phyloP scores from a whole-genome alignment of 1,284 basidiomycete genomes.

The Ustilago trichophora region DNA sequence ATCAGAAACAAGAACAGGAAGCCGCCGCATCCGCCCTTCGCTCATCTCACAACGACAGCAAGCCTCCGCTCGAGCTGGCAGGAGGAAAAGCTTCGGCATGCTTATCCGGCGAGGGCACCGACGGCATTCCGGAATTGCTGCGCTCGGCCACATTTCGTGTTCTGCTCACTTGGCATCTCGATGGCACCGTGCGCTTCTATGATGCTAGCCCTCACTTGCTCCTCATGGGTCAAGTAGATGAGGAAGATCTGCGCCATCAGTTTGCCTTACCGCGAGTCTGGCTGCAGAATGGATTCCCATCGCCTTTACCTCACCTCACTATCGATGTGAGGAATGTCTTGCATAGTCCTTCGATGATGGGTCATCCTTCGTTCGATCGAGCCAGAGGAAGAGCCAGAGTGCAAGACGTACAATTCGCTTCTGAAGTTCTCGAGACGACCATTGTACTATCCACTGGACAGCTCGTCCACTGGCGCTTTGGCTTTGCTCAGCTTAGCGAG shows the following conservation, averaged over 20 bases:
- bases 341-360: slow-evolving; percentile 29
- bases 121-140: slow-evolving; percentile 28
- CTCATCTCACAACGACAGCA: slow-evolving; percentile 21
- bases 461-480: slow-evolving; percentile 47
- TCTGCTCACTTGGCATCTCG: slow-evolving; percentile 62
- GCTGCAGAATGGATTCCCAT: slow-evolving; percentile 53
- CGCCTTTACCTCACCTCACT: slow-evolving; percentile 59
- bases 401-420: slow-evolving; percentile 41
- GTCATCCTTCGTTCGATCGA: slow-evolving; percentile 49
- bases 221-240: slow-evolving; percentile 46
- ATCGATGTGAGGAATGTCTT: slow-evolving; percentile 39
- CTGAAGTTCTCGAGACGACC: slow-evolving; percentile 55
- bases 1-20: slow-evolving; percentile 38
- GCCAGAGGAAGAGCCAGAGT: slow-evolving; percentile 32
- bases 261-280: slow-evolving; percentile 14
- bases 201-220: slow-evolving; percentile 61
- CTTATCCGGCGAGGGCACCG: slow-evolving; percentile 24
- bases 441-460: slow-evolving; percentile 52
- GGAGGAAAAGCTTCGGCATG: slow-evolving; percentile 50
- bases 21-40: slow-evolving; percentile 17
- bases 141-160: slow-evolving; percentile 40
- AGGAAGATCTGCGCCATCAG: slow-evolving; percentile 23
- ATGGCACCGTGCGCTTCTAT: slow-evolving; percentile 59
- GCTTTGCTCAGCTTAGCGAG: slow-evolving; percentile 49
- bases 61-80: slow-evolving; percentile 26